A percentile compares a stretch with the other conserved stretches of the same genome.
phyloP scores from a whole-genome alignment of 75 land plant genomes.

The Pinus taeda region DNA sequence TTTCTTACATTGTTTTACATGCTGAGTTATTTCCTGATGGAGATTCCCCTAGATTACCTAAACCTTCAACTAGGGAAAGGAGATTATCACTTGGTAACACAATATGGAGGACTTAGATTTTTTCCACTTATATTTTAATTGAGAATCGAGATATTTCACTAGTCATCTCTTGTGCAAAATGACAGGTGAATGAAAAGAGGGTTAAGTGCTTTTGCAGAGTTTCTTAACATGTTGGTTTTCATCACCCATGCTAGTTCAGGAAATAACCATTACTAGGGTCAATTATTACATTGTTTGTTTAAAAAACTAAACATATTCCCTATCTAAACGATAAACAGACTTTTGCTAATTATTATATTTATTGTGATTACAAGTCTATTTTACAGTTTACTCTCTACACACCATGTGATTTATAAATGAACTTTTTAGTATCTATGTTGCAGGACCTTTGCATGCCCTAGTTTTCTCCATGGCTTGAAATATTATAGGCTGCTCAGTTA shows the following conservation, averaged over 20 bases:
- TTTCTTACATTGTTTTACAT: not conserved
- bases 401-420: not conserved
- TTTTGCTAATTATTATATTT: not conserved
- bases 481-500: too few relatives aligned
- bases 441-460: not conserved
- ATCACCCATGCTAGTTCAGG: too few relatives aligned
- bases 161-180: too few relatives aligned
- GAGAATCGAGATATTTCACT: too few relatives aligned
- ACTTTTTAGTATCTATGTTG: not conserved
- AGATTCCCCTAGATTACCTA: not conserved
- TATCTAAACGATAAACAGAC: too few relatives aligned
- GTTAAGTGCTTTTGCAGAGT: too few relatives aligned
- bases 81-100: not conserved
- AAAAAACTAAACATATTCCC: too few relatives aligned
- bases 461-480: not conserved
- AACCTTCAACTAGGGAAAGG: not conserved
- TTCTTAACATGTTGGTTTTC: too few relatives aligned
- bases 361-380: not conserved
- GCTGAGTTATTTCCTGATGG: not conserved
- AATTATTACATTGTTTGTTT: too few relatives aligned
- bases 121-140: not conserved
- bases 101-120: not conserved
- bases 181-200: too few relatives aligned
- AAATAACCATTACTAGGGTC: too few relatives aligned
- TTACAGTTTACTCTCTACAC: not conserved